Evolutionary conservation across 2,329 filamentous ascomycete species (phyloP), one percentile per base, ranked within the genome.

Genomic region (Calonectria naviculata): DNA sequence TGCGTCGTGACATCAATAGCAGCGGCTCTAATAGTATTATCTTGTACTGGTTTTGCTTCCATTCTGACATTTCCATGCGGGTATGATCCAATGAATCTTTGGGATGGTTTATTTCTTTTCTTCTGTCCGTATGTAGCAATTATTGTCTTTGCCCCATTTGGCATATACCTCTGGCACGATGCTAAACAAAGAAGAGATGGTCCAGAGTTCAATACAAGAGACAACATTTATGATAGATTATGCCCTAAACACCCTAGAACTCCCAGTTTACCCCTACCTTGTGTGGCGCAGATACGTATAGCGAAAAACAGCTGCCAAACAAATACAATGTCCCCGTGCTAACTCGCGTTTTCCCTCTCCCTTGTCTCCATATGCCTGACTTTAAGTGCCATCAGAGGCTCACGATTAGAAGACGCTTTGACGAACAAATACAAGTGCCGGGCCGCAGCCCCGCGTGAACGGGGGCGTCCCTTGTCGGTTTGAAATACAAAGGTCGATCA

Each of bases 171-270:
- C n/a, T 24, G 19, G 42, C 42, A 38, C 31, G 8, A 19, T n/a
- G 13, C 13, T 24, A 12, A 24, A 36, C 13, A 58, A 38, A 38
- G 31, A 56, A 56, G 15, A 58, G 31, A 38, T 26, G 21, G 42
- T 24, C 41, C 63, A 63, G 29, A 61, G 29, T 24, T 46, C 26
- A 31, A 21, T 34, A 52, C 68, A 66, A 62, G 31, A 71, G 38
- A 56, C 52, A 62, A 52, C 21, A 65, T 46, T 61, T 47, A 47
- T 66, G 56, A 71, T 62, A 62, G 19, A 68, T 68, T 41, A 71
- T 42, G 58, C 62, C 65, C 52, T 56, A 46, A 70, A 68, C 63
- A 63, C 70, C 70, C 58, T 61, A 46, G 36, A 72, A 72, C 70
- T 72, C 70, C 70, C 19, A 65, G 29, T 29, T 47, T n/a, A 36